These are phyloP conservation scores for Fusarium sp. DNA, from an alignment of 2,329 filamentous ascomycete genomes.

Conservation along the genomic window DNA sequence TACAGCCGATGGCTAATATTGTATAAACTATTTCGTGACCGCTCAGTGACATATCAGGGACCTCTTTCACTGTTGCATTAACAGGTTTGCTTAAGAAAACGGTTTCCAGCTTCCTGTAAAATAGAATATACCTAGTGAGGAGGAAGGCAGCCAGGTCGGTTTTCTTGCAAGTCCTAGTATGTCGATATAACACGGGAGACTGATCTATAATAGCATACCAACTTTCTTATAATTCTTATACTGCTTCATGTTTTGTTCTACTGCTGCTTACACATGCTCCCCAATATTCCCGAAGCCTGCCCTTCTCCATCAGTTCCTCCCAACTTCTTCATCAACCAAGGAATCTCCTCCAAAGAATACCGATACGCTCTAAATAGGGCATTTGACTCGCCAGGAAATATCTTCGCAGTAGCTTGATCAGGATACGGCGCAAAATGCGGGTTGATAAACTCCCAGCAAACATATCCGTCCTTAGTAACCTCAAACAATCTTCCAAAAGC, in stretches of 20 bases:
- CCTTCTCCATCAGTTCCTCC: neutral
- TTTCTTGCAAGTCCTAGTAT: neutral
- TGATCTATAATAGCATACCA: too few relatives aligned
- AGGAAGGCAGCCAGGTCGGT: too few relatives aligned
- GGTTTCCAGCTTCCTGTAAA: too few relatives aligned
- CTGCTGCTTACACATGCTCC: neutral
- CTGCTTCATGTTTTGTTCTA: neutral
- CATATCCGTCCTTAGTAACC: slow-evolving; percentile 39
- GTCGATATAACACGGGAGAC: neutral
- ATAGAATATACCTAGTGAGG: neutral
- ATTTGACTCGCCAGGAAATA: slow-evolving; percentile 47
- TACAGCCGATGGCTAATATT: neutral
- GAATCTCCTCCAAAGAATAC: slow-evolving; percentile 44
- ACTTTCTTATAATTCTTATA: too few relatives aligned
- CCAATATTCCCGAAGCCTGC: neutral
- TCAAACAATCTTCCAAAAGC: slow-evolving; percentile 44
- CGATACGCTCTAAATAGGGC: slow-evolving; percentile 44
- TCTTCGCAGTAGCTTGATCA: slow-evolving; percentile 35
- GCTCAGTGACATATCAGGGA: rapidly evolving
- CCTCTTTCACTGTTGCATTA: rapidly evolving
- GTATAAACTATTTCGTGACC: neutral
- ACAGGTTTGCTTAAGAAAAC: neutral
- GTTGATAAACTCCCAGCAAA: slow-evolving; percentile 48
- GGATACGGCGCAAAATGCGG: slow-evolving; percentile 43
- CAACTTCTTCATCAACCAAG: slow-evolving; percentile 36